phyloP scores from a whole-genome alignment of 768 basidiomycete genomes.

The Asterophora lycoperdoides region DNA sequence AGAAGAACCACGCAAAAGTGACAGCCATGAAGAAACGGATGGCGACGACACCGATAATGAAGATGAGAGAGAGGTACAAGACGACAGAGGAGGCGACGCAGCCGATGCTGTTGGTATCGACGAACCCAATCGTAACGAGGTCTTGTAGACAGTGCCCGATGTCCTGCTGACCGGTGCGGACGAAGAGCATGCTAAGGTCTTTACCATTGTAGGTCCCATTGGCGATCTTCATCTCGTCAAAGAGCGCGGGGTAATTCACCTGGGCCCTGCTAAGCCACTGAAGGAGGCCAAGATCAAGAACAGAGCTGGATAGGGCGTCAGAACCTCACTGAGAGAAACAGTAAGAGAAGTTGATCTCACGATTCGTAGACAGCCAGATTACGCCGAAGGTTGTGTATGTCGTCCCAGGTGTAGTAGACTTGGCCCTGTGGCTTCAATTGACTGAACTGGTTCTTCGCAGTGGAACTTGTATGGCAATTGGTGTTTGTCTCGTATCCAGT shows the following conservation, averaged over 20 bases:
- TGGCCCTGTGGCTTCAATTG: constrained; percentile 61
- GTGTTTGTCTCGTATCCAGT: constrained; percentile 62
- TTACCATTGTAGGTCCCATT: constrained; percentile 75
- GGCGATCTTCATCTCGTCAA: constrained; percentile 67
- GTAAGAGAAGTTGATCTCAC: constrained; percentile 44
- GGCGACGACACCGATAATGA: constrained; percentile 95
- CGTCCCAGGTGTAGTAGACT: constrained; percentile 93
- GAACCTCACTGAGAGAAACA: not conserved
- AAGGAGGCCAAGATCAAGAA: constrained; percentile 86
- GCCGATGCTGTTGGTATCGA: constrained; percentile 92
- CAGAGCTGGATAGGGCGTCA: constrained; percentile 44
- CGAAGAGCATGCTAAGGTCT: constrained; percentile 84
- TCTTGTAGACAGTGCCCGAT: constrained; percentile 84
- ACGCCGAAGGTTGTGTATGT: constrained; percentile 60
- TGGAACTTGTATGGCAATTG: constrained; percentile 67
- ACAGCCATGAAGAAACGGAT: constrained; percentile 97
- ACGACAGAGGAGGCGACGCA: constrained; percentile 95
- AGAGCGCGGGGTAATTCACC: constrained; percentile 79
- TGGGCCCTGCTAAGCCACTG: constrained; percentile 79
- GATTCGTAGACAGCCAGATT: constrained; percentile 94
- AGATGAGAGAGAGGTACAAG: constrained; percentile 90
- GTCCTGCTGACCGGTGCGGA: constrained; percentile 63
- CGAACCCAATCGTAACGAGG: constrained; percentile 82
- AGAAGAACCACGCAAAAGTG: constrained; percentile 96
- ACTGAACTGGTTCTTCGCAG: constrained; percentile 50